Percentiles rank a stretch among this genome's conserved stretches.
Conservation (phyloP, 192 early-diverging fungal species). For the Coemansia sp. region DNA sequence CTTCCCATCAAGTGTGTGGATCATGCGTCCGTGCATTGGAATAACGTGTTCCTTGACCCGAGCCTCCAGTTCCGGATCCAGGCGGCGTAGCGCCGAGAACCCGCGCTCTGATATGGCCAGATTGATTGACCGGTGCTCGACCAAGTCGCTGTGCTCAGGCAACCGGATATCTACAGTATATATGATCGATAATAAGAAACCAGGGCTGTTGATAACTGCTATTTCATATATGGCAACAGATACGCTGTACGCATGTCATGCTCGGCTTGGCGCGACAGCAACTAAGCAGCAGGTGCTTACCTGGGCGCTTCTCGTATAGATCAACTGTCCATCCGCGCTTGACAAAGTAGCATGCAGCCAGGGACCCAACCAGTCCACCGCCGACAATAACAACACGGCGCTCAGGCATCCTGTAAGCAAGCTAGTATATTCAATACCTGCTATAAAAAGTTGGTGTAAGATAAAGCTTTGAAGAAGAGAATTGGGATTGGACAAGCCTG, state of each 20-base stretch:
- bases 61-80: constrained; percentile 66
- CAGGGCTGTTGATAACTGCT: not conserved
- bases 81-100: constrained; percentile 72
- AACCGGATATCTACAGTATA: constrained; percentile 60
- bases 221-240: not conserved
- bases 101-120: constrained; percentile 88
- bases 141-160: constrained; percentile 56
- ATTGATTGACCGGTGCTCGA: constrained; percentile 84
- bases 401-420: constrained; percentile 17
- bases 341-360: constrained; percentile 88
- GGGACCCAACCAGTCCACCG: constrained; percentile 89
- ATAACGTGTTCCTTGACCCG: constrained; percentile 68
- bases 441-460: not conserved
- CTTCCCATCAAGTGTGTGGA: constrained; percentile 72
- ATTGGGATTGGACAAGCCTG: not conserved
- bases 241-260: not conserved
- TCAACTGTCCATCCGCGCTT: constrained; percentile 86
- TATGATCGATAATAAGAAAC: not conserved
- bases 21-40: constrained; percentile 92
- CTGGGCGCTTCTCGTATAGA: constrained; percentile 79
- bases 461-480: not conserved
- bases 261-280: not conserved
- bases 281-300: constrained; percentile 15
- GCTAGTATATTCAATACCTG: not conserved
- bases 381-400: constrained; percentile 68